phyloP scores from a whole-genome alignment of 225 moss, liverwort and hornwort genomes.

The Sphagnum tenellum region DNA sequence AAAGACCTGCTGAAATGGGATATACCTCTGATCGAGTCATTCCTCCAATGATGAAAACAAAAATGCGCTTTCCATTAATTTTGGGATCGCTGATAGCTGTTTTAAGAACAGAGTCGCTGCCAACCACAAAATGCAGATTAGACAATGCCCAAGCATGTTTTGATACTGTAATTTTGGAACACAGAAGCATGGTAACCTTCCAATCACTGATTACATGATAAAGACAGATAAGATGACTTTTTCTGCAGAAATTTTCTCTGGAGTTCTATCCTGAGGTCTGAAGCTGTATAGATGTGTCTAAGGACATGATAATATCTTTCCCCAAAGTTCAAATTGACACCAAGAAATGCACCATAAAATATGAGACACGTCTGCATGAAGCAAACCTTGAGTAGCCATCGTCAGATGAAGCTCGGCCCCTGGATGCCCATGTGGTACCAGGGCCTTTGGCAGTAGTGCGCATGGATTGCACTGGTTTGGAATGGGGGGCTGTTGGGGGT shows the following conservation, averaged over 20 bases:
- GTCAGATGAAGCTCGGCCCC: constrained; percentile 23
- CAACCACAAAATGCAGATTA: background rate
- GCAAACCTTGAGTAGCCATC: constrained; percentile 18
- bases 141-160: background rate
- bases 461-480: constrained; percentile 52
- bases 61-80: constrained; percentile 56
- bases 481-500: constrained; percentile 7
- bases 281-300: too few species aligned
- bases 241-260: background rate
- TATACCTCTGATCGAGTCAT: constrained; percentile 88
- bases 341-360: too few species aligned
- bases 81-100: constrained; percentile 15
- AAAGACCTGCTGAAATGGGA: background rate
- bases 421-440: constrained; percentile 62
- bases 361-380: too few species aligned
- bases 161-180: too few species aligned
- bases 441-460: constrained; percentile 44
- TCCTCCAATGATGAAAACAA: constrained; percentile 86
- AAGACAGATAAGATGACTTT: background rate
- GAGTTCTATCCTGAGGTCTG: too few species aligned
- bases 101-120: constrained; percentile 22
- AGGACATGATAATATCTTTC: background rate
- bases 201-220: background rate
- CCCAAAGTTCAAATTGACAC: background rate
- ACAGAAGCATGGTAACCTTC: too few species aligned